phyloP scores from a whole-genome alignment of 176 grass and related monocot genomes.

The Cymbopogon citratus region DNA sequence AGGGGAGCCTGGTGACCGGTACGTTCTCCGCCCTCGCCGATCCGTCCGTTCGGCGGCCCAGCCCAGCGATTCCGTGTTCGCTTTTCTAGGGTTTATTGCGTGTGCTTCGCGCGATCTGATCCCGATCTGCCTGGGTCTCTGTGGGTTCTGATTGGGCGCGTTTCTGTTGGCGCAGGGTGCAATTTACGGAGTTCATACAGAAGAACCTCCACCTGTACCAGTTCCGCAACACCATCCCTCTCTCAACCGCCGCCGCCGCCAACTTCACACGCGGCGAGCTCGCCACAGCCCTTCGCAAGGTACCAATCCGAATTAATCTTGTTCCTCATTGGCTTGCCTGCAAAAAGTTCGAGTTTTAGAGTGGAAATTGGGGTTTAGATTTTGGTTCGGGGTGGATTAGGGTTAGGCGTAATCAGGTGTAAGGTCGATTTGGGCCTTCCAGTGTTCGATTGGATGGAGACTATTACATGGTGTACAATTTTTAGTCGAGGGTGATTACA shows the following conservation, averaged over 20 bases:
- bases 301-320: not conserved
- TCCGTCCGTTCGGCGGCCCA: not conserved
- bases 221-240: slow-evolving; percentile 90
- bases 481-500: not conserved
- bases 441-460: not conserved
- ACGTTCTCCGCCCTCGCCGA: not conserved
- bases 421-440: not conserved
- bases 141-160: not conserved
- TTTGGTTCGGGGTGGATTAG: not conserved
- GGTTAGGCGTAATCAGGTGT: not conserved
- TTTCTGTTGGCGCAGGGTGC: slow-evolving; percentile 48
- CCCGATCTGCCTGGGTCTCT: slow-evolving; percentile 16
- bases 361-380: not conserved
- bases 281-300: slow-evolving; percentile 86
- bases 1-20: slow-evolving; percentile 96
- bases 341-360: not conserved
- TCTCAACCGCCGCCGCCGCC: slow-evolving; percentile 79
- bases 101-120: slow-evolving; percentile 9
- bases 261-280: slow-evolving; percentile 98
- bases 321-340: not conserved
- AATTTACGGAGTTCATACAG: slow-evolving; percentile 99
- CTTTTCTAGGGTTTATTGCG: slow-evolving; percentile 1
- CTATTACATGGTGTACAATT: not conserved
- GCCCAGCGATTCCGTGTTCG: not conserved
- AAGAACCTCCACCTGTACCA: slow-evolving; percentile 98